phyloP scores from a whole-genome alignment of 1,284 basidiomycete genomes.

The Boletus calvinii region DNA sequence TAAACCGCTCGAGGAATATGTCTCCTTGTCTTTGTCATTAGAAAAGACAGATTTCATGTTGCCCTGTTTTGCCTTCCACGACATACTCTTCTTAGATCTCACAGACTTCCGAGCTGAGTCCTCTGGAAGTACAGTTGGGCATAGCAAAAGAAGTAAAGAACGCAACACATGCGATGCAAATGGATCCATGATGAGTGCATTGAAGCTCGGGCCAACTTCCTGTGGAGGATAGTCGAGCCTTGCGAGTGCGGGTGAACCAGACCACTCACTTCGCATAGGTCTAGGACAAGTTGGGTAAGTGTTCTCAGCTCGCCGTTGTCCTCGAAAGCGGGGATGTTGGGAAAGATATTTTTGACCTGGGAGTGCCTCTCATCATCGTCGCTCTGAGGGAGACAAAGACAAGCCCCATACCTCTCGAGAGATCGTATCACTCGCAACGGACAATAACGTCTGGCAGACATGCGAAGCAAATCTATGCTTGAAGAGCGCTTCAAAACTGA shows the following conservation, averaged over 20 bases:
- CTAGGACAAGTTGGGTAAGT: slow-evolving; percentile 65
- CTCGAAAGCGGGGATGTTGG: slow-evolving; percentile 47
- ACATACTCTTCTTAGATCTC: slow-evolving; percentile 75
- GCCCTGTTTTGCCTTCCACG: slow-evolving; percentile 76
- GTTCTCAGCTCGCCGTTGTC: slow-evolving; percentile 71
- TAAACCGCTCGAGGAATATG: slow-evolving; percentile 26
- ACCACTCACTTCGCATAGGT: slow-evolving; percentile 60
- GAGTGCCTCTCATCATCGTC: background rate
- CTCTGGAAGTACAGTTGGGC: slow-evolving; percentile 48
- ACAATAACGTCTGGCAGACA: slow-evolving; percentile 86
- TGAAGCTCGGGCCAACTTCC: slow-evolving; percentile 68
- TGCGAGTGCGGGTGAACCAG: slow-evolving; percentile 1
- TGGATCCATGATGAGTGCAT: slow-evolving; percentile 71
- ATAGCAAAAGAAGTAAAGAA: slow-evolving; percentile 73
- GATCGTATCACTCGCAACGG: slow-evolving; percentile 70
- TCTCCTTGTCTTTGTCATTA: slow-evolving; percentile 44
- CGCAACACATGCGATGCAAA: slow-evolving; percentile 89
- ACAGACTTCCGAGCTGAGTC: slow-evolving; percentile 41
- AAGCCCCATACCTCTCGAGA: slow-evolving; percentile 67
- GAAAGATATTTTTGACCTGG: slow-evolving; percentile 63
- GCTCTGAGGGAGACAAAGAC: background rate
- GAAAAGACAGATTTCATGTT: slow-evolving; percentile 70
- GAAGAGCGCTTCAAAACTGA: slow-evolving; percentile 65
- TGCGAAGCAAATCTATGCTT: slow-evolving; percentile 89
- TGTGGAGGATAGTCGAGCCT: slow-evolving; percentile 31